Evolutionary conservation across 352 stramenopile species (phyloP).

Genomic region (Phytophthora podocarpi): DNA sequence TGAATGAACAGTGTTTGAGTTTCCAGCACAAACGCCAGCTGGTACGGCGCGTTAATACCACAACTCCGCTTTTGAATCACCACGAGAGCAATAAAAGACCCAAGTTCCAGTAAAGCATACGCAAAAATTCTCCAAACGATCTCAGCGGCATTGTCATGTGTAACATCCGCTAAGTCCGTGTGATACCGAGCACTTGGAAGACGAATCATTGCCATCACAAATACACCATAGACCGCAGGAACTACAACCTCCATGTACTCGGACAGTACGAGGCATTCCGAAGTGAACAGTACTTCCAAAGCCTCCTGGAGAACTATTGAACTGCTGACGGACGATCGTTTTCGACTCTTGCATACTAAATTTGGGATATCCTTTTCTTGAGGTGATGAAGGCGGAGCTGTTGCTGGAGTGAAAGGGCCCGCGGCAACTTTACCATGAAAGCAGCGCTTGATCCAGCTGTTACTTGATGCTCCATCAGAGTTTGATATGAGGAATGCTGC

Average conservation of each 20-base stretch:
- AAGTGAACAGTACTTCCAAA: conserved; percentile 35
- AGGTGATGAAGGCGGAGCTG: background rate
- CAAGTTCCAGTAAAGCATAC: conserved; percentile 34
- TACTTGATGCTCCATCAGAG: background rate
- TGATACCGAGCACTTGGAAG: conserved; percentile 43
- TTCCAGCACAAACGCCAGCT: conserved; percentile 46
- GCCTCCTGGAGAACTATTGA: conserved; percentile 21
- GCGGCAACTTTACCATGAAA: background rate
- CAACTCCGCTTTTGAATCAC: conserved; percentile 13
- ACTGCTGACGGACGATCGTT: conserved; percentile 1
- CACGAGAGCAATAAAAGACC: conserved; percentile 31
- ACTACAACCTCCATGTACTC: conserved; percentile 52
- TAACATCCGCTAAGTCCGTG: conserved; percentile 27
- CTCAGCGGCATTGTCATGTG: background rate
- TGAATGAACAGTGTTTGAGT: conserved; percentile 32
- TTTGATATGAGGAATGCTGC: background rate
- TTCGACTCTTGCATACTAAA: background rate
- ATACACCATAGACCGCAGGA: conserved; percentile 33
- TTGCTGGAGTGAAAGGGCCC: background rate
- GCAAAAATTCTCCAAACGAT: conserved; percentile 21
- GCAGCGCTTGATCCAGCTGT: background rate
- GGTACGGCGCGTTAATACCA: conserved; percentile 27
- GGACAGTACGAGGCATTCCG: conserved; percentile 41
- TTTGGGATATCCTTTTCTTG: background rate
- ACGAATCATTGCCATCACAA: conserved; percentile 12